Base-by-base conservation (phyloP, 1,284 basidiomycete species). In the Cerrena zonata region DNA sequence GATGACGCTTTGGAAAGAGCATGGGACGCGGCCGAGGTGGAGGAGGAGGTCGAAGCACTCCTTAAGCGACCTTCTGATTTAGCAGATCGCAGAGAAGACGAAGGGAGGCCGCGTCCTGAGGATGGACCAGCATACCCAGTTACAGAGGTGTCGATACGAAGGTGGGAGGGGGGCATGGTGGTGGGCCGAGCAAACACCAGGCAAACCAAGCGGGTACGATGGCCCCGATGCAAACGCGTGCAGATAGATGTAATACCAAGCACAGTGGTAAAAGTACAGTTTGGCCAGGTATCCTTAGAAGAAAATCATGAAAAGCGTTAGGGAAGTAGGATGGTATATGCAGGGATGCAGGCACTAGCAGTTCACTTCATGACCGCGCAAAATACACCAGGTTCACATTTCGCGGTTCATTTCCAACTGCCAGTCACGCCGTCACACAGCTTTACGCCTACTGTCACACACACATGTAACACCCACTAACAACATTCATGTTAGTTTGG, bases 101-200 rank as follows among this genome's bases (percentile, higher is more conserved):
- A 55, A 5, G 34, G 43, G 19, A 60, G 56, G 12, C 58, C 56
- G 55, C 59, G 67, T 48, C 55, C 58, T 18, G 68, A 71, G 15
- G 69, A 69, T 43, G 70, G 60, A 22, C 65, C 69, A 39, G 65
- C 55, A 26, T 54, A 60, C 39, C 61, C 61, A 37, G 63, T 65
- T 39, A 70, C 58, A 27, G 70, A 72, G 45, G 76, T 78, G 55
- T 77, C 74, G 56, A 79, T 75, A 51, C 69, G 66, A 43, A 78
- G 74, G 49, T 65, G 70, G 51, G 73, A 64, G 46, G 66, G 58
- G 53, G 68, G 64, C 69, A 74, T 72, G 54, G 58, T 53, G 41
- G 38, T 24, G 10, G 30, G 30, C 15, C 30, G 15, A 34, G n/a
- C n/a, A n/a, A n/a, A n/a, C n/a, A n/a, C n/a, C n/a, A n/a, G n/a